phyloP scores from a whole-genome alignment of 768 basidiomycete species.

The Brasilioporus rufonigricans region DNA sequence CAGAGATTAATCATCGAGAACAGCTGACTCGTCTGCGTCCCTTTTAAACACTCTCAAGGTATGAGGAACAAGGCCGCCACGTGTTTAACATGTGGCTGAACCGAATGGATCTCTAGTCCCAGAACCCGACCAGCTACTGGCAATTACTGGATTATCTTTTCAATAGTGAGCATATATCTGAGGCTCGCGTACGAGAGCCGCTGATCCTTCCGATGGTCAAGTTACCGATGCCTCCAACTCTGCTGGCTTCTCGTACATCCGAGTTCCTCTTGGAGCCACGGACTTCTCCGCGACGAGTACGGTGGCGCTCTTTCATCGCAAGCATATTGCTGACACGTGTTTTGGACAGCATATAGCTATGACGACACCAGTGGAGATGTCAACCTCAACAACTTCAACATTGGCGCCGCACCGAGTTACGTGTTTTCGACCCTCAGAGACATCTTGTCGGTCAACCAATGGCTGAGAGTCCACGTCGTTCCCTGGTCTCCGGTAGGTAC shows the following conservation, averaged over 20 bases:
- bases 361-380: slow-evolving; percentile 65
- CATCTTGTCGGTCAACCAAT: slow-evolving; percentile 55
- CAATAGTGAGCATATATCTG: slow-evolving; percentile 26
- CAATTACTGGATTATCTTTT: slow-evolving; percentile 58
- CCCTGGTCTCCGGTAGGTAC: slow-evolving; percentile 73
- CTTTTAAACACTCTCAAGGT: slow-evolving; percentile 67
- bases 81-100: slow-evolving; percentile 1
- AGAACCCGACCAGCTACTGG: slow-evolving; percentile 57
- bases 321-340: slow-evolving; percentile 2
- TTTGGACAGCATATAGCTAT: slow-evolving; percentile 55
- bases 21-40: slow-evolving; percentile 71
- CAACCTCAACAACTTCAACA: slow-evolving; percentile 54
- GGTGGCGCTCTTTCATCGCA: slow-evolving; percentile 7
- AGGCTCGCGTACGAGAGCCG: background rate
- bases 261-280: slow-evolving; percentile 68
- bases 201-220: slow-evolving; percentile 13
- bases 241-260: slow-evolving; percentile 68
- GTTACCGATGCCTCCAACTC: slow-evolving; percentile 57
- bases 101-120: slow-evolving; percentile 34
- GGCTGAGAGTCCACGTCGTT: slow-evolving; percentile 53
- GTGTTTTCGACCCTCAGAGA: slow-evolving; percentile 63
- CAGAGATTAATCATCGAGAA: slow-evolving; percentile 1
- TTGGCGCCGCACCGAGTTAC: slow-evolving; percentile 57
- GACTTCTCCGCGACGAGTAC: slow-evolving; percentile 64
- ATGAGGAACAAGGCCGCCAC: background rate